Evolutionary conservation across 306 rosid genomes (phyloP).

Genomic region (Alnus rubra): DNA sequence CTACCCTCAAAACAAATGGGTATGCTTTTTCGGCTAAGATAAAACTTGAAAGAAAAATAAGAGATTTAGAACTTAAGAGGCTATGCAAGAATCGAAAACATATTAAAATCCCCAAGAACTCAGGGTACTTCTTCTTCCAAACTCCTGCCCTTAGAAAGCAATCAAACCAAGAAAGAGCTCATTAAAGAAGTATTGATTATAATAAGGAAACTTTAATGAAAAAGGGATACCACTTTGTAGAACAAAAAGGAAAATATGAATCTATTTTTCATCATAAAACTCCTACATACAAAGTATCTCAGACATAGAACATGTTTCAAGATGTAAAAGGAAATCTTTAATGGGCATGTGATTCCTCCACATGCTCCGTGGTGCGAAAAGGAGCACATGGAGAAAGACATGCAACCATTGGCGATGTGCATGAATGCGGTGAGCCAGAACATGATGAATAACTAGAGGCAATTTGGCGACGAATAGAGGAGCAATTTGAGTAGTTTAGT

Average conservation of each 20-base stretch:
- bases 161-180: background rate
- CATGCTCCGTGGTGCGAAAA: too few relatives aligned
- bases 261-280: too few relatives aligned
- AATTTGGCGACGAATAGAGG: too few relatives aligned
- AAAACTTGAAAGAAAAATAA: background rate
- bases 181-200: background rate
- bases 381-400: too few relatives aligned
- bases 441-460: too few relatives aligned
- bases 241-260: too few relatives aligned
- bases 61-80: background rate
- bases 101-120: background rate
- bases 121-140: background rate
- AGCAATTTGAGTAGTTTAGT: too few relatives aligned
- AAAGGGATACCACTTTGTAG: background rate
- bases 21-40: background rate
- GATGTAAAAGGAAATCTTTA: background rate
- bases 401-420: too few relatives aligned
- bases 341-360: background rate
- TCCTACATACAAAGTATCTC: background rate
- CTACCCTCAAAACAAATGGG: background rate
- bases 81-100: background rate
- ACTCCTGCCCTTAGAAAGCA: background rate
- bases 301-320: background rate
- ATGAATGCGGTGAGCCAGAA: too few relatives aligned
- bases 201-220: background rate